A percentile compares a stretch with the other conserved stretches of the same genome.
phyloP scores from a whole-genome alignment of 768 basidiomycete genomes.

The Galerina marginata region DNA sequence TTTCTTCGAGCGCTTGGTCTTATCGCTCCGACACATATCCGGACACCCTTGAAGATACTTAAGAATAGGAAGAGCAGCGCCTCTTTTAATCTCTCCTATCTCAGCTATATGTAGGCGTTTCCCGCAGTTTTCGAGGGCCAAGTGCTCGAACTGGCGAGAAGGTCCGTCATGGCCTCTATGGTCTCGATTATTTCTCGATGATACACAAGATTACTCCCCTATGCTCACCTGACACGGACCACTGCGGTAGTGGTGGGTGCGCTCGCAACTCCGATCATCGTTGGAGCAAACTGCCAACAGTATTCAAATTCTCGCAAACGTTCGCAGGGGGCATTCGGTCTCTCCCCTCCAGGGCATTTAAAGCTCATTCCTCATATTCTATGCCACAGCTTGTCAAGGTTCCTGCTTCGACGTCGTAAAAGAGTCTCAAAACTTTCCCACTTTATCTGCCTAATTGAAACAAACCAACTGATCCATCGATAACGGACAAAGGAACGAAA shows the following conservation, averaged over 20 bases:
- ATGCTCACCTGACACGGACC: too few species aligned
- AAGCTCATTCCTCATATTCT: too few species aligned
- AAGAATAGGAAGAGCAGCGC: background rate
- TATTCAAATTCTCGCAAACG: background rate
- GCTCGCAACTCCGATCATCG: too few species aligned
- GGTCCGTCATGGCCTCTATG: background rate
- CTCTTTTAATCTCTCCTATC: background rate
- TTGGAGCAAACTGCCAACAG: background rate
- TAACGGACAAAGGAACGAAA: background rate
- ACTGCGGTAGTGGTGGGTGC: too few species aligned
- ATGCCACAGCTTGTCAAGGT: too few species aligned
- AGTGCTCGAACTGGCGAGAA: background rate
- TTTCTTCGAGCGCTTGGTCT: slow-evolving; percentile 7
- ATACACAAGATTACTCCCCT: too few species aligned
- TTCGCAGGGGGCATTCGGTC: background rate
- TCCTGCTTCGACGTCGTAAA: too few species aligned
- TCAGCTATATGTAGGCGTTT: background rate
- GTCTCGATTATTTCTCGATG: background rate
- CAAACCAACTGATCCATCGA: background rate
- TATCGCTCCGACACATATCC: slow-evolving; percentile 2
- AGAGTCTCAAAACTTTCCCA: background rate
- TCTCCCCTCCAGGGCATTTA: too few species aligned
- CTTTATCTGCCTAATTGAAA: background rate
- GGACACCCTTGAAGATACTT: background rate
- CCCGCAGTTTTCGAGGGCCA: background rate